Evolutionary conservation across 73 alveolate species (phyloP), one percentile per base, ranked within the genome.

Genomic region (Halteria grandinella): DNA sequence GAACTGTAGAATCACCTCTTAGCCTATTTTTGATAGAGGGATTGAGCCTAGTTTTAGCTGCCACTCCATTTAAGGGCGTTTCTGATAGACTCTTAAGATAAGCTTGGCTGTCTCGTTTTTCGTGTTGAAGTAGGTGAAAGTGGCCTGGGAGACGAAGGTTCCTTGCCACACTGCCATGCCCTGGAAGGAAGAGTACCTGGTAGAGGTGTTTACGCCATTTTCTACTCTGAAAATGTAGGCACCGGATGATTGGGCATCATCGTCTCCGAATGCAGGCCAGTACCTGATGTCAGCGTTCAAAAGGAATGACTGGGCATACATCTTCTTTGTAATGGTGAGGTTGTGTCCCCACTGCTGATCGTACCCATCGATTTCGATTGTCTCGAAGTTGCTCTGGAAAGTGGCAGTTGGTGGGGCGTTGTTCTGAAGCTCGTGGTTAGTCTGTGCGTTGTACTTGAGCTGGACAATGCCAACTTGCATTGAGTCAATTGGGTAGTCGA

Each of bases 151-250:
- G 25, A 45, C 50, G 17, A 45, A 21, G 31, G 4, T 11, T 14
- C 64, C 43, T 27, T 45, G 20, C 15, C 11, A 62, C 14, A 66
- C 21, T n/a, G 64, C 4, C 34, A 66, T 25, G 51, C 45, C 48
- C 27, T 10, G 37, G 12, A 62, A 25, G 10, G 12, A 4, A 39
- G 60, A 36, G 54, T 45, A 66, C 33, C 53, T 25, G 24, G 28
- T 15, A 5, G 92, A 57, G 18, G 55, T 83, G 7, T 25, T 36
- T 1, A 55, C 15, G 17, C 50, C 73, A 1, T 55, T 39, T 0
- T 12, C 89, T 20, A 94, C 93, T 72, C 97, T 88, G 75, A 91
- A 91, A 5, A 91, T 58, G 55, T 91, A 91, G 23, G 95, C 94
- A 14, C 97, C 81, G 18, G 49, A 18, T 52, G 74, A 52, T 0